Evolutionary conservation across 1,284 basidiomycete genomes (phyloP).

Genomic region (Ceratobasidium theobromae): DNA sequence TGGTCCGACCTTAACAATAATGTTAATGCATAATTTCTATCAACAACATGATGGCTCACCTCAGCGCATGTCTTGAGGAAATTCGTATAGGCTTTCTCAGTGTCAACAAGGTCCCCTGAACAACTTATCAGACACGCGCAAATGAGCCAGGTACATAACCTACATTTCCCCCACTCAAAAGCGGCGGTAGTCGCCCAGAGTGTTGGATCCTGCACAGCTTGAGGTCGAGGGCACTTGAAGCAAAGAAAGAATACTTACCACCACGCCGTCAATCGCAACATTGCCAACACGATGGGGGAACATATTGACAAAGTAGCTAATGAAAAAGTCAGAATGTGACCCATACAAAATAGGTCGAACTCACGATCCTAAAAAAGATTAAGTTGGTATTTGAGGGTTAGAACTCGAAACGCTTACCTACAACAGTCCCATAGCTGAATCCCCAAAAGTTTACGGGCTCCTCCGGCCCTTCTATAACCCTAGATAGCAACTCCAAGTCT

Average conservation of each 20-base stretch:
- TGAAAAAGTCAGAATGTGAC: background rate
- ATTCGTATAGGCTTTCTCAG: constrained; percentile 38
- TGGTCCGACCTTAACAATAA: constrained; percentile 38
- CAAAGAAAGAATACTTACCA: constrained; percentile 34
- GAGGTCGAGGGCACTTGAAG: background rate
- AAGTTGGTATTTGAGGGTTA: background rate
- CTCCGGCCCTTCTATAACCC: constrained; percentile 38
- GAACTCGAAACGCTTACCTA: constrained; percentile 18
- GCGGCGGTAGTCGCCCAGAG: constrained; percentile 38
- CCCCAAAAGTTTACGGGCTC: constrained; percentile 39
- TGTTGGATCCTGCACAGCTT: constrained; percentile 37
- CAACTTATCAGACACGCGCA: background rate
- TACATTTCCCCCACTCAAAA: constrained; percentile 38
- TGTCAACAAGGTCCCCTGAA: constrained; percentile 38
- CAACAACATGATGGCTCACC: constrained; percentile 23
- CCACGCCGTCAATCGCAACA: constrained; percentile 40
- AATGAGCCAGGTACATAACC: background rate
- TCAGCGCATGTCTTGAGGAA: constrained; percentile 38
- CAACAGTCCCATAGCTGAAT: constrained; percentile 40
- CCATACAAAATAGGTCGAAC: too few relatives aligned
- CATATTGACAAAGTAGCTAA: constrained; percentile 33
- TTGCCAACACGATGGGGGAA: constrained; percentile 40
- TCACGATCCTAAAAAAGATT: background rate
- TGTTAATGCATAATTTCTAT: background rate
- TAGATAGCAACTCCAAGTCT: constrained; percentile 38